Evolutionary conservation across 1,284 basidiomycete species (phyloP), one percentile per base, ranked within the genome.

Genomic region (Rhodotorula mucilaginosa): DNA sequence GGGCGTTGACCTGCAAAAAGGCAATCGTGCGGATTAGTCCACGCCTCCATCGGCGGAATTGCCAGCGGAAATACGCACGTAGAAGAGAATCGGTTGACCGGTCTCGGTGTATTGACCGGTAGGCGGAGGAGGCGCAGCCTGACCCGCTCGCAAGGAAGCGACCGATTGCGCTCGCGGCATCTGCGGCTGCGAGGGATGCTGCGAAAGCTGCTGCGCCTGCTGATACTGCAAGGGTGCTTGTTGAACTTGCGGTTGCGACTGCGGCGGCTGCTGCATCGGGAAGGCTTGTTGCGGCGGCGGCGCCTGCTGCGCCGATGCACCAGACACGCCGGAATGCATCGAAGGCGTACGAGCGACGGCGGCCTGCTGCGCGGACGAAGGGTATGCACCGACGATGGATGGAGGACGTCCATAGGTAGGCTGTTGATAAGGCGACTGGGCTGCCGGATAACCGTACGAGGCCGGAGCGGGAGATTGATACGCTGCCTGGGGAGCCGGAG

Each of bases 41-140:
- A 34, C 7, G 34, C 34, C 34, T 7, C 34, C 5, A 34, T 34
- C 34, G 34, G 34, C 34, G 34, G 34, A 34, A 34, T 34, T 34
- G 34, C 5, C 34, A 34, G 34, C 7, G 34, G 34, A 34, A 34
- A 34, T 4, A 15, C 82, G 69, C 70, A 90, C 90, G 78, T 93
- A 93, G 82, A 95, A 94, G 77, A 93, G 78, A 57, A 95, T 89
- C 3, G 87, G 87, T 58, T 86, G 84, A 0, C 92, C 92, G 64
- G 89, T 87, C 68, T 93, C 90, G 44, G 89, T 91, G 68, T 87
- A 88, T 77, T 89, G 86, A 0, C 88, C 87, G 3, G 88, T 88
- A 15, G 88, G 87, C 13, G 87, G 83, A 16, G 77, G 67, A 6
- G 69, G 64, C 46, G 82, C 83, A 48, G 80, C 81, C n/a, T 80